These are phyloP conservation scores for Pseudogymnoascus sp. DNA, from an alignment of 2,329 filamentous ascomycete species.

Conservation along the genomic window DNA sequence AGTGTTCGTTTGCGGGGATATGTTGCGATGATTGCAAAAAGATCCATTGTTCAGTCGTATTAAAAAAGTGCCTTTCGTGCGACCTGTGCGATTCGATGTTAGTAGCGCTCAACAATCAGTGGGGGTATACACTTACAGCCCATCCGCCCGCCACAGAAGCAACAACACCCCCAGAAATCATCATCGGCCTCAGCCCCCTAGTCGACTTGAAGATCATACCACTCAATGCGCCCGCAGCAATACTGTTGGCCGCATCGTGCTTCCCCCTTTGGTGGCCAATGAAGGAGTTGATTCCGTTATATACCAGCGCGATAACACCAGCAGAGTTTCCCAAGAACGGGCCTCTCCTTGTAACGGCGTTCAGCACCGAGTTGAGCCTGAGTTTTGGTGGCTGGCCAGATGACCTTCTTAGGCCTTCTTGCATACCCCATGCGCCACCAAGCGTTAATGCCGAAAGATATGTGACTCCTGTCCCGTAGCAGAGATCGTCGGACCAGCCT, in stretches of 20 bases:
- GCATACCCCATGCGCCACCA: conserved; percentile 86
- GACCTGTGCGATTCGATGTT: conserved; percentile 32
- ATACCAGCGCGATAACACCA: conserved; percentile 89
- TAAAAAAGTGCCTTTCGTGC: conserved; percentile 45
- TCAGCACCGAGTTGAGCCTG: conserved; percentile 87
- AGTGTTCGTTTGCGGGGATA: conserved; percentile 13
- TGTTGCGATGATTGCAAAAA: conserved; percentile 10
- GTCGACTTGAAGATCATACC: conserved; percentile 98
- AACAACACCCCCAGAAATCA: conserved; percentile 88
- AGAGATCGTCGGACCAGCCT: conserved; percentile 96
- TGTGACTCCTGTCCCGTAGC: conserved; percentile 92
- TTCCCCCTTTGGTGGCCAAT: conserved; percentile 74
- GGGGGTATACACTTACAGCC: conserved; percentile 61
- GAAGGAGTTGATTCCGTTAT: conserved; percentile 85
- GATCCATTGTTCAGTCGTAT: conserved; percentile 10
- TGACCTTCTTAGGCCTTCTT: conserved; percentile 79
- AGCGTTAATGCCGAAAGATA: conserved; percentile 81
- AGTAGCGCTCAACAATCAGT: conserved; percentile 14
- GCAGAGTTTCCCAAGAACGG: conserved; percentile 96
- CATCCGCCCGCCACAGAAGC: conserved; percentile 77
- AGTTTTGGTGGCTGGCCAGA: conserved; percentile 76
- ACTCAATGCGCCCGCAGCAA: conserved; percentile 76
- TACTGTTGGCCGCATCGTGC: conserved; percentile 84
- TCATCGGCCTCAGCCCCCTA: conserved; percentile 79
- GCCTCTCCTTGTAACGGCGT: conserved; percentile 85